A percentile compares a stretch with the other conserved stretches of the same genome.
phyloP scores from a whole-genome alignment of 169 alveolate species.

The Plasmodium relictum region DNA sequence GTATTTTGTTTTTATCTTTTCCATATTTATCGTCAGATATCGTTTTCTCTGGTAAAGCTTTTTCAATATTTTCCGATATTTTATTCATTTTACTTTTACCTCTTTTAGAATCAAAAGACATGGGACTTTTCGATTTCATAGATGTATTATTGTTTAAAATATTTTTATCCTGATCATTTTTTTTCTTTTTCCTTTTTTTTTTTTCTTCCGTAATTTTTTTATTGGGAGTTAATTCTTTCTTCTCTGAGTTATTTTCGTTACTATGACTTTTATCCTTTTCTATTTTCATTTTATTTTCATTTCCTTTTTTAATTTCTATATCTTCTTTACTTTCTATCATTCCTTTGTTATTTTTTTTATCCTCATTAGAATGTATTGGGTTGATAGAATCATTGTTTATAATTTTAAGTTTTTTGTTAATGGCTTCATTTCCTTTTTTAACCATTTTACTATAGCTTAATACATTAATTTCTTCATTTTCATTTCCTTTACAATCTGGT shows the following conservation, averaged over 20 bases:
- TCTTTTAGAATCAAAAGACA: conserved; percentile 15
- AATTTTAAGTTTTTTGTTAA: no score
- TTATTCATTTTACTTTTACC: conserved; percentile 35
- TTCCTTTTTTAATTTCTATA: conserved; percentile 1
- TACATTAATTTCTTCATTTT: not conserved
- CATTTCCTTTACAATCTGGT: not conserved
- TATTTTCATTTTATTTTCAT: conserved; percentile 11
- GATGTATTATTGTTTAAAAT: conserved; percentile 1
- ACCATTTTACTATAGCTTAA: conserved; percentile 14
- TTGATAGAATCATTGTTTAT: not conserved
- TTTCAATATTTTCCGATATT: no score
- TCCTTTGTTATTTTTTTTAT: not conserved
- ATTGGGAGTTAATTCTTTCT: conserved; percentile 10
- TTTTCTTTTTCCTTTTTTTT: conserved; percentile 48
- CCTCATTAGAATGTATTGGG: not conserved
- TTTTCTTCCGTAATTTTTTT: conserved; percentile 19
- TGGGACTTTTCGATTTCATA: not conserved
- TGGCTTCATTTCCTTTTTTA: conserved; percentile 9
- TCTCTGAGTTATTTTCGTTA: not conserved
- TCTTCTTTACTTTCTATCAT: not conserved
- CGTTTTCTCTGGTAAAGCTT: not conserved
- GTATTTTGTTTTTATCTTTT: conserved; percentile 23
- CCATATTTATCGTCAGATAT: conserved; percentile 16
- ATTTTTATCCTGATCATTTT: conserved; percentile 26
- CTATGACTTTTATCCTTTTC: not conserved